A percentile compares a stretch with the other conserved stretches of the same genome.
Conservation (phyloP, 106 monocot species). For the Agapanthus africanus region DNA sequence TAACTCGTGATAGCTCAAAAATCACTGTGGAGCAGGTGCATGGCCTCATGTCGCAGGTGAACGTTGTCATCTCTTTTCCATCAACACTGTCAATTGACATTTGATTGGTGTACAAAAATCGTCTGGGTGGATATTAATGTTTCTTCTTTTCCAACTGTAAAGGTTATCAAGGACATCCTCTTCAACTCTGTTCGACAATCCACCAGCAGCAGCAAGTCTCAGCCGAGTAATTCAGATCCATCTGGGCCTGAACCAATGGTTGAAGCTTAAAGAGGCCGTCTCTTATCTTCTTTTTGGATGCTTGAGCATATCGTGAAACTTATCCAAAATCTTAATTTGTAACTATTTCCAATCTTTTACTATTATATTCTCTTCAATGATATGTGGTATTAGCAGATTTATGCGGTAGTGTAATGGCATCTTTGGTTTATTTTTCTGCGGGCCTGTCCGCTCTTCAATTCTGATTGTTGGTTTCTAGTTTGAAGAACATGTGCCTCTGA, state of each 20-base stretch:
- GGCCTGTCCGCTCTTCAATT: too few relatives aligned
- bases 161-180: conserved; percentile 79
- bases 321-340: too few relatives aligned
- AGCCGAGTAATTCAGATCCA: conserved; percentile 20
- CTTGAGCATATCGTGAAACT: too few relatives aligned
- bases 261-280: conserved; percentile 43
- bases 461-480: too few relatives aligned
- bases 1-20: conserved; percentile 91
- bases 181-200: conserved; percentile 65
- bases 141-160: background rate
- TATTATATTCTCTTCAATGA: too few relatives aligned
- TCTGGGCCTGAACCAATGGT: conserved; percentile 73
- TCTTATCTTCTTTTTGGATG: too few relatives aligned
- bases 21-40: conserved; percentile 96
- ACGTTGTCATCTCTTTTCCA: background rate
- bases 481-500: too few relatives aligned
- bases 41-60: conserved; percentile 97
- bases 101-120: background rate
- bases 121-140: background rate
- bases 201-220: conserved; percentile 3
- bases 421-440: too few relatives aligned
- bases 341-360: too few relatives aligned
- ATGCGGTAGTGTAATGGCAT: too few relatives aligned
- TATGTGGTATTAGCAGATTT: too few relatives aligned
- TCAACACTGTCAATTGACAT: too few relatives aligned